These are phyloP conservation scores for Neonectria punicea DNA, from an alignment of 2,329 filamentous ascomycete genomes.

Conservation along the genomic window DNA sequence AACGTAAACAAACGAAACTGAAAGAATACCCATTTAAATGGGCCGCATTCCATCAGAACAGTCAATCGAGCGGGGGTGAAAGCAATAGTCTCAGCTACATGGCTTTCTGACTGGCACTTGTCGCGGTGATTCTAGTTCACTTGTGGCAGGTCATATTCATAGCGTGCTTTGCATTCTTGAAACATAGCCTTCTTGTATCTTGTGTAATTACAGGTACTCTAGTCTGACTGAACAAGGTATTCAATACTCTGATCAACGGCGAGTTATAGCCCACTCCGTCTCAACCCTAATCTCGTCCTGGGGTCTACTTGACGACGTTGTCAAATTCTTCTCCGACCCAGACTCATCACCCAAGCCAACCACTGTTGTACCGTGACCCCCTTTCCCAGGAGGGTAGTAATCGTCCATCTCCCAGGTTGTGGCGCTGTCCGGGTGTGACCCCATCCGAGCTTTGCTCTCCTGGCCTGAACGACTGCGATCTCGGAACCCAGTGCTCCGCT, in stretches of 20 bases:
- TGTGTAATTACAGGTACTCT: neutral
- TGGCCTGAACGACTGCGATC: constrained; percentile 33
- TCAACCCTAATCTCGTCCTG: constrained; percentile 37
- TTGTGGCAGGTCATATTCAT: neutral
- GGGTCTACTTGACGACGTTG: constrained; percentile 8
- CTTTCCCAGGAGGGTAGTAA: constrained; percentile 29
- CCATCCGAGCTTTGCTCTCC: constrained; percentile 12
- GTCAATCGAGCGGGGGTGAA: no score
- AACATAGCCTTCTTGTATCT: neutral
- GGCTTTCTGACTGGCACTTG: no score
- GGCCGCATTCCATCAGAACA: no score
- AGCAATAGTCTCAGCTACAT: no score
- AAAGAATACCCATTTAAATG: no score
- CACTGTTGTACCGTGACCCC: constrained; percentile 25
- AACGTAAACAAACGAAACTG: no score
- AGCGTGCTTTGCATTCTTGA: neutral
- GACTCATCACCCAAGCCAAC: constrained; percentile 33
- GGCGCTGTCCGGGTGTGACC: constrained; percentile 20
- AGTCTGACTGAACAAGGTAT: no score
- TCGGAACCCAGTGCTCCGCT: constrained; percentile 31
- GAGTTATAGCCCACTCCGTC: constrained; percentile 40
- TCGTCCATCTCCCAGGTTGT: constrained; percentile 42
- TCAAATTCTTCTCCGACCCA: constrained; percentile 41
- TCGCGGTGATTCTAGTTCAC: neutral
- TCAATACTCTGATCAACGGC: neutral